These are phyloP conservation scores for Sequoiadendron giganteum DNA, from an alignment of 75 land plant species.

Conservation along the genomic window DNA sequence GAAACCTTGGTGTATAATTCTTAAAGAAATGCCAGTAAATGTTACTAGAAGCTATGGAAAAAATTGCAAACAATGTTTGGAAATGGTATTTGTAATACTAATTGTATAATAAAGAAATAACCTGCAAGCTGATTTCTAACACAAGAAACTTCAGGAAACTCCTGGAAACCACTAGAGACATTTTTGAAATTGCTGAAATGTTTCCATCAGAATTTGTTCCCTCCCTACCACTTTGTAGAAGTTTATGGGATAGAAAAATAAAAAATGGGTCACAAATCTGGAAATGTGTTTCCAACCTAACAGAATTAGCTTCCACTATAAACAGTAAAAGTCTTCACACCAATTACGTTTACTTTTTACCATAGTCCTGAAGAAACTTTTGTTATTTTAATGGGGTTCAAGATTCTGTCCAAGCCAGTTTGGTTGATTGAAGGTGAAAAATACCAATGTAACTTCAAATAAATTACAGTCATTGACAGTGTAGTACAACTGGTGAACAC, in stretches of 20 bases:
- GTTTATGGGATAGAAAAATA: not conserved
- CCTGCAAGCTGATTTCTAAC: not conserved
- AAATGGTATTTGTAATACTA: no score
- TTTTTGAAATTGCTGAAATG: not conserved
- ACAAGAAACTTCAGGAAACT: not conserved
- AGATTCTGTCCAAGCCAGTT: not conserved
- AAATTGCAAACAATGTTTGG: no score
- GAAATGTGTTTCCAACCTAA: not conserved
- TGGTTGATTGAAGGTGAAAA: not conserved
- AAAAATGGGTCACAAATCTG: not conserved
- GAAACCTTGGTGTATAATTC: no score
- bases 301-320: not conserved
- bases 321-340: no score
- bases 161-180: not conserved
- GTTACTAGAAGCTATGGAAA: no score
- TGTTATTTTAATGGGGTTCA: no score
- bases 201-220: no score
- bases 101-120: not conserved
- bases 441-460: not conserved
- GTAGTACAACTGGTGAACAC: not conserved
- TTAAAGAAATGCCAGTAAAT: not conserved
- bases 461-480: not conserved
- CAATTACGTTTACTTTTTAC: not conserved
- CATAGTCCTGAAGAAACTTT: not conserved
- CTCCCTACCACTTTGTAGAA: no score